These are phyloP conservation scores for Solanum pinnatisectum DNA, from an alignment of 257 asterid genomes.

Conservation along the genomic window DNA sequence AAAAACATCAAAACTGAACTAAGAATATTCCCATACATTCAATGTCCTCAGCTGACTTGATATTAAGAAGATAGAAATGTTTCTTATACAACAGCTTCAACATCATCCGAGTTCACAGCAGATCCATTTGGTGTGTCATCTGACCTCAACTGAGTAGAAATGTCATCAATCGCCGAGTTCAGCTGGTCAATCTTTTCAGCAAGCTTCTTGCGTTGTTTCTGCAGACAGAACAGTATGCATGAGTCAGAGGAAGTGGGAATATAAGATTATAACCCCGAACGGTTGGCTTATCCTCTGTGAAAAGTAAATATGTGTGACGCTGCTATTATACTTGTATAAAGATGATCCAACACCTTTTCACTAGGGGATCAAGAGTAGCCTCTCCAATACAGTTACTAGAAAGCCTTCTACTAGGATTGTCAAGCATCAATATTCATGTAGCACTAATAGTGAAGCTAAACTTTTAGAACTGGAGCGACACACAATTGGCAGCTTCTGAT, in stretches of 20 bases:
- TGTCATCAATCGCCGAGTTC: conserved; percentile 68
- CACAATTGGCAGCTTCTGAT: neutral
- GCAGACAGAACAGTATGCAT: conserved; percentile 5
- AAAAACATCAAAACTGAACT: neutral
- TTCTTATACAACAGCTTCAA: conserved; percentile 47
- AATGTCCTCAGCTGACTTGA: neutral
- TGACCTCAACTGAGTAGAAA: conserved; percentile 41
- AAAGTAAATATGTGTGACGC: neutral
- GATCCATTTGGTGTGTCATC: conserved; percentile 50
- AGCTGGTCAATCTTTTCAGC: conserved; percentile 80
- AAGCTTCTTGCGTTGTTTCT: conserved; percentile 74
- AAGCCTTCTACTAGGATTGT: neutral
- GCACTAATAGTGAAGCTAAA: neutral
- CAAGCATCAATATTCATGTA: neutral
- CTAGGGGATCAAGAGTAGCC: neutral
- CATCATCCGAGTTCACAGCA: conserved; percentile 46
- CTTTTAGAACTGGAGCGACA: neutral
- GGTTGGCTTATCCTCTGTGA: neutral
- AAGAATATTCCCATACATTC: neutral
- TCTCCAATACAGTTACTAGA: neutral
- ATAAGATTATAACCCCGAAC: neutral
- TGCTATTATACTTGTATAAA: neutral
- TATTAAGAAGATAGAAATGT: neutral
- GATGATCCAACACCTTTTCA: neutral
- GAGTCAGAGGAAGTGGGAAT: neutral